Percentiles rank a stretch among this genome's conserved stretches.
Evolutionary conservation across 495 filamentous ascomycete species (phyloP).

Genomic region (Cetradonia linearis): DNA sequence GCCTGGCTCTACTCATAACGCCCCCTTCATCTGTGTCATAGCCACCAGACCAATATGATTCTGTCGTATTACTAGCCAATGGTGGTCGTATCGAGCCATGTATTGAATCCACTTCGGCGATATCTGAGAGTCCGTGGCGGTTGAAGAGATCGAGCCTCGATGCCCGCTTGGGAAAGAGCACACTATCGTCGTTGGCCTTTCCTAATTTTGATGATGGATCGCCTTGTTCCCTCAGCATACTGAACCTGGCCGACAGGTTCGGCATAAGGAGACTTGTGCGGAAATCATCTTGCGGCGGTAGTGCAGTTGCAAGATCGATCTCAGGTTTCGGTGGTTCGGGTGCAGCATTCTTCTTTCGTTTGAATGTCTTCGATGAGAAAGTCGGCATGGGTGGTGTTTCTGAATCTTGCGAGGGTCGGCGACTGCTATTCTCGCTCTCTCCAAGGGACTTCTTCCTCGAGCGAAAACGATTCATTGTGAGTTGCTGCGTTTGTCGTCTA

Average conservation of each 20-base stretch:
- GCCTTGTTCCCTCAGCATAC: constrained; percentile 90
- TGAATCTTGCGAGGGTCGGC: constrained; percentile 37
- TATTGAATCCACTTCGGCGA: constrained; percentile 79
- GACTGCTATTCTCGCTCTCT: constrained; percentile 16
- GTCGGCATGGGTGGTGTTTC: constrained; percentile 23
- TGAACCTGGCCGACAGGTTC: constrained; percentile 87
- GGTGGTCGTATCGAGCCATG: constrained; percentile 52
- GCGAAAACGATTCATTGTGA: constrained; percentile 30
- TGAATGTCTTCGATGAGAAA: constrained; percentile 39
- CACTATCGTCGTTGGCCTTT: constrained; percentile 90
- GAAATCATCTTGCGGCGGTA: constrained; percentile 82
- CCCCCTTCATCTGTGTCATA: constrained; percentile 70
- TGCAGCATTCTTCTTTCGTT: constrained; percentile 49
- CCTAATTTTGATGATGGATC: constrained; percentile 78
- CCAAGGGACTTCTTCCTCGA: constrained; percentile 28
- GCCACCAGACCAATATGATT: constrained; percentile 45
- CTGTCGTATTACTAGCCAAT: constrained; percentile 39
- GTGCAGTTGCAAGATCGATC: constrained; percentile 59
- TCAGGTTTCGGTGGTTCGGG: constrained; percentile 48
- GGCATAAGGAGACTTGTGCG: constrained; percentile 96
- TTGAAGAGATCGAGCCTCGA: constrained; percentile 54
- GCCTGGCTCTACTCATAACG: constrained; percentile 75
- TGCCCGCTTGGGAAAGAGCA: constrained; percentile 70
- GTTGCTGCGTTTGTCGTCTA: constrained; percentile 16
- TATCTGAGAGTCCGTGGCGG: constrained; percentile 58